These are phyloP conservation scores for Colletotrichum sp. DNA, from an alignment of 2,329 filamentous ascomycete species.

Conservation along the genomic window DNA sequence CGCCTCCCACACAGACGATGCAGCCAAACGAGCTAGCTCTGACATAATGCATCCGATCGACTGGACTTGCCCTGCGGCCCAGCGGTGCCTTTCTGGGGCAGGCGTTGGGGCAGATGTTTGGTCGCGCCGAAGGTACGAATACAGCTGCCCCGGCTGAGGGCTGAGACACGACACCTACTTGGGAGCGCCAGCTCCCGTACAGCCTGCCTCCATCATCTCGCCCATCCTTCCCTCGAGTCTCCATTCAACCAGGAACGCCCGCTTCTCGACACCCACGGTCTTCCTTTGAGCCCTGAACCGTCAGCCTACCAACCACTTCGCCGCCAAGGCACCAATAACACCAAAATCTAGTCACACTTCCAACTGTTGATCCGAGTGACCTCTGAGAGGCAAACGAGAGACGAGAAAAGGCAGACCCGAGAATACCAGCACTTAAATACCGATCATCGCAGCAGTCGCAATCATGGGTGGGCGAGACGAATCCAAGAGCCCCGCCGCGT, in stretches of 20 bases:
- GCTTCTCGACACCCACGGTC: background rate
- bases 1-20: conserved; percentile 1
- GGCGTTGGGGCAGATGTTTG: background rate
- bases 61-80: conserved; percentile 19
- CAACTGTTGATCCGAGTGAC: conserved; percentile 3
- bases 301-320: conserved; percentile 20
- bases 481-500: conserved; percentile 20
- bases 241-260: background rate
- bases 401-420: background rate
- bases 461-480: conserved; percentile 4
- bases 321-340: conserved; percentile 11
- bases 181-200: background rate
- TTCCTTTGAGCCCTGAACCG: background rate
- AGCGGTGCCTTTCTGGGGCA: background rate
- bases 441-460: background rate
- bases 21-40: conserved; percentile 7
- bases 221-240: background rate
- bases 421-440: background rate
- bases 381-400: background rate
- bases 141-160: background rate
- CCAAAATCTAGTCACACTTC: conserved; percentile 4
- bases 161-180: conserved; percentile 7
- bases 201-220: background rate
- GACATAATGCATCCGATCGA: conserved; percentile 8
- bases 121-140: background rate